Conservation (phyloP, 2,329 filamentous ascomycete genomes). For the Trichoderma cornu-damae region DNA sequence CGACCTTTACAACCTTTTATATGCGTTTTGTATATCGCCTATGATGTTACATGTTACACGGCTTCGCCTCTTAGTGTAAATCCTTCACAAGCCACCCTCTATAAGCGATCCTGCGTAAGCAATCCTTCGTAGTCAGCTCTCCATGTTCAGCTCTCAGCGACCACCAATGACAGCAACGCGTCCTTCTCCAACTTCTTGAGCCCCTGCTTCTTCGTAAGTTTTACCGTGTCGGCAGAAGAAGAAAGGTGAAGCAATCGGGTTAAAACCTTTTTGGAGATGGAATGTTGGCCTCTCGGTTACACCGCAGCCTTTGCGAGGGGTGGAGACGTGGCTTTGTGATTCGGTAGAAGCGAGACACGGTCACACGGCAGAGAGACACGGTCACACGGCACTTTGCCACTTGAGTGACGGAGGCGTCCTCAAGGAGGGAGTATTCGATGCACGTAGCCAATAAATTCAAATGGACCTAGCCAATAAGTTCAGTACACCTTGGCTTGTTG, state of each 20-base stretch:
- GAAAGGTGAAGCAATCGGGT: background rate
- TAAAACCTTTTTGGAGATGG: background rate
- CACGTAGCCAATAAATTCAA: background rate
- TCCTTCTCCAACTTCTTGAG: background rate
- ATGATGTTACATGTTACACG: background rate
- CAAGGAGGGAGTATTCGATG: background rate
- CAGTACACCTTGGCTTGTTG: background rate
- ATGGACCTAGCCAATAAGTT: background rate
- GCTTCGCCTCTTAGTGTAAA: background rate
- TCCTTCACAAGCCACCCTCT: background rate
- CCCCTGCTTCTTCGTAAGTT: background rate
- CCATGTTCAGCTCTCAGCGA: background rate
- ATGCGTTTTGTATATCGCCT: background rate
- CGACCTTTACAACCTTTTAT: background rate
- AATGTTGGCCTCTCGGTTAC: background rate
- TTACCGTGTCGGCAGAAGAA: background rate
- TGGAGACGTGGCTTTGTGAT: background rate
- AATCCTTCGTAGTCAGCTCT: background rate
- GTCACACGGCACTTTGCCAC: background rate
- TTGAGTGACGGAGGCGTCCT: background rate
- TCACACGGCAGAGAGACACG: no score
- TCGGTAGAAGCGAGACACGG: background rate
- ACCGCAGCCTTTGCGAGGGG: background rate
- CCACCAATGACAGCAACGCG: background rate
- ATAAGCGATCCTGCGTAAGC: no score